These are phyloP conservation scores for peach (Prunus persica) DNA, from an alignment of 306 rosid genomes.

Conservation along the genomic window DNA sequence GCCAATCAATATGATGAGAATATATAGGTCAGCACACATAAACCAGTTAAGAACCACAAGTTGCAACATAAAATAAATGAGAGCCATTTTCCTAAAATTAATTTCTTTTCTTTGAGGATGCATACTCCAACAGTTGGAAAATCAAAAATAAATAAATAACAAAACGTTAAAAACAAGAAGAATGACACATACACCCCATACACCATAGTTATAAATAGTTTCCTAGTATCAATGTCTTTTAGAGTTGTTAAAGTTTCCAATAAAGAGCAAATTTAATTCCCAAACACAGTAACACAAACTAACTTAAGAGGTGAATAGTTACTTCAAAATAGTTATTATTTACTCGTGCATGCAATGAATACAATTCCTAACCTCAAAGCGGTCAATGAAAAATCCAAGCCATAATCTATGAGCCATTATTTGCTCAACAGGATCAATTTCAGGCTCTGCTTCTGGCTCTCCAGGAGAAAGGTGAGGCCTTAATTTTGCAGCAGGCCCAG, in stretches of 20 bases:
- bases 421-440: conserved; percentile 75
- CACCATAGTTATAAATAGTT: background rate
- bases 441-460: conserved; percentile 78
- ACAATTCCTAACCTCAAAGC: conserved; percentile 81
- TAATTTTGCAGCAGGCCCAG: conserved; percentile 90
- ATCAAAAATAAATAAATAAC: background rate
- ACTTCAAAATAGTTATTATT: background rate
- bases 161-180: background rate
- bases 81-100: background rate
- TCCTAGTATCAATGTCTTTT: background rate
- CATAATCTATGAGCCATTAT: conserved; percentile 90
- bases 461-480: conserved; percentile 92
- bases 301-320: background rate
- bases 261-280: background rate
- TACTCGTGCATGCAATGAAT: background rate
- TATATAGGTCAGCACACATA: background rate
- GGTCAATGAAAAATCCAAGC: conserved; percentile 98
- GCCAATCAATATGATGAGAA: conserved; percentile 24
- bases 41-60: background rate
- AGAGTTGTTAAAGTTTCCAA: background rate
- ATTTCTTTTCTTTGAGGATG: background rate
- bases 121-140: background rate
- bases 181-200: background rate
- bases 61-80: background rate
- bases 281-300: background rate